Evolutionary conservation across 345 rosid species (phyloP).

Genomic region (Salix viminalis): DNA sequence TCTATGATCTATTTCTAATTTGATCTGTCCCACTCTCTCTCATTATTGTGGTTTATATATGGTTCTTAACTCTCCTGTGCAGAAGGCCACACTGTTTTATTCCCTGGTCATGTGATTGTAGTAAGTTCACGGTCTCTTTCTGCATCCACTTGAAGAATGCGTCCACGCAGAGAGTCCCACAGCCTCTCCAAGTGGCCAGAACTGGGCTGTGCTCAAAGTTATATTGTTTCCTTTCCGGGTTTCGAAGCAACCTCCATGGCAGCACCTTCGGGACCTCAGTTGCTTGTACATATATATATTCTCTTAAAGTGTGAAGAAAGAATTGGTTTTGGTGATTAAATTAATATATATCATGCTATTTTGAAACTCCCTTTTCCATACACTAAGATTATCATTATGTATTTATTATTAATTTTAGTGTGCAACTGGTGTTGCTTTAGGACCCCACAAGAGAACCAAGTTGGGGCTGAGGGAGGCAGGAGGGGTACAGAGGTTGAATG

Average conservation of each 20-base stretch:
- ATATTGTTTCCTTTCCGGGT: not conserved
- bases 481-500: slow-evolving; percentile 28
- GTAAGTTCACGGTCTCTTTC: not conserved
- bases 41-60: not conserved
- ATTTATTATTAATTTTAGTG: not conserved
- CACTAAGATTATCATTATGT: not conserved
- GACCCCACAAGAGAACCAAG: not conserved
- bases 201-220: not conserved
- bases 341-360: not conserved
- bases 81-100: not conserved
- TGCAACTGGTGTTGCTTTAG: not conserved
- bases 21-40: not conserved
- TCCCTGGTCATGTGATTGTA: not conserved
- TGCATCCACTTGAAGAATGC: slow-evolving; percentile 5
- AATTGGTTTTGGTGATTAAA: not conserved
- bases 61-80: not conserved
- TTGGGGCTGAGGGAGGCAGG: not conserved
- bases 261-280: not conserved
- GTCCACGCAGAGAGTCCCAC: not conserved
- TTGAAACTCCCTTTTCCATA: not conserved
- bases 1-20: not conserved
- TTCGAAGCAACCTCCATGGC: not conserved
- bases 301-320: not conserved
- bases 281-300: not conserved
- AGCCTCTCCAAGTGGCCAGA: not conserved